Evolutionary conservation across 345 rosid species (phyloP), one percentile per base, ranked within the genome.

Genomic region (Syzygium aromaticum): DNA sequence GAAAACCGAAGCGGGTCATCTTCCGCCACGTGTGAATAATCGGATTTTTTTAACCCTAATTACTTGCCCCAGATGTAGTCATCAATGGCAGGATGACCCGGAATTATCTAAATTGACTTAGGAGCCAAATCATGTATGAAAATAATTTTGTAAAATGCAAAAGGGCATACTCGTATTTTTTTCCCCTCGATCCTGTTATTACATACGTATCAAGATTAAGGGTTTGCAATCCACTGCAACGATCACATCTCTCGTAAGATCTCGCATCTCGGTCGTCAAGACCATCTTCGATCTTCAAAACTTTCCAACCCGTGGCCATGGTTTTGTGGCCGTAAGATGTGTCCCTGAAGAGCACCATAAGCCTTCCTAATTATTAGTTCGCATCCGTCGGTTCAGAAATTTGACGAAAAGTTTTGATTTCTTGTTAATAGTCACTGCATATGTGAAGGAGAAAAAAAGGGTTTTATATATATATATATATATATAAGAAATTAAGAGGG

Each of bases 291-390:
- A 63, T 15, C 0, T 30, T 1, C 1, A 1, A 67, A 67, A 67
- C 46, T 67, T 16, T 67, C 12, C 10, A 17, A 8, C 12, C 33
- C 0, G 1, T 30, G 8, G 4, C 1, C 12, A 30, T 61, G 12
- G 14, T 13, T 61, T n/a, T n/a, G 9, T 13, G 2, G 4, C 1
- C 30, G 3, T 59, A 27, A 12, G 8, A 27, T 27, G 1, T 27
- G 30, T 59, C 25, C 8, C 3, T 3, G 0, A 61, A 6, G 19
- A n/a, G 4, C 14, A n/a, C 4, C 19, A n/a, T 14, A 61, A n/a
- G 14, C 33, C 14, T 61, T 13, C 0, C n/a, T 15, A 3, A 61
- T 6, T 3, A 0, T 6, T n/a, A 61, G 7, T 61, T 2, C 0
- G 0, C 15, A 6, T 61, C 4, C 16, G 6, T 43, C 46, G 0